phyloP scores from a whole-genome alignment of 208 protist species.

The Trypanosoma caninum region DNA sequence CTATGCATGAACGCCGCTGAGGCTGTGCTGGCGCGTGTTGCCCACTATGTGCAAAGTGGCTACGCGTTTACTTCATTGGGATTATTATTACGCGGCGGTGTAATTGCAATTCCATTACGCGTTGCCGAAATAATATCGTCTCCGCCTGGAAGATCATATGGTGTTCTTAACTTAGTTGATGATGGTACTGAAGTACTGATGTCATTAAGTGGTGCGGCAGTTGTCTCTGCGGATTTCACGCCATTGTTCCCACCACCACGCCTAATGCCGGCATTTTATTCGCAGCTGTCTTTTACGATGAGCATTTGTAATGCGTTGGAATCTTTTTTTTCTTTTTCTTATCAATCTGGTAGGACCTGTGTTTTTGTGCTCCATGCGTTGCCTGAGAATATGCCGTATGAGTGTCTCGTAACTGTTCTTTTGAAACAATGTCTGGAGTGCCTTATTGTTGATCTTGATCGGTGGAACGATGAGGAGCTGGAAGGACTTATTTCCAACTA shows the following conservation, averaged over 20 bases:
- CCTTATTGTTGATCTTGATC: slow-evolving; percentile 39
- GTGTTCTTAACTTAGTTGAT: slow-evolving; percentile 5
- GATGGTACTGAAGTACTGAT: slow-evolving; percentile 30
- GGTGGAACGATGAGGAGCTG: slow-evolving; percentile 35
- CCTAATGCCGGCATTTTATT: not conserved
- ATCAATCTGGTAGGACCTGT: not conserved
- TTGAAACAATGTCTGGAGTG: slow-evolving; percentile 34
- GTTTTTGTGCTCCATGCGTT: slow-evolving; percentile 68
- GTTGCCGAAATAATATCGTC: slow-evolving; percentile 27
- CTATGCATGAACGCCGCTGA: slow-evolving; percentile 3
- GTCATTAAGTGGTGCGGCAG: slow-evolving; percentile 30
- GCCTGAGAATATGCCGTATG: slow-evolving; percentile 56
- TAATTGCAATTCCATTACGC: slow-evolving; percentile 39
- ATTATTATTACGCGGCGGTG: slow-evolving; percentile 1
- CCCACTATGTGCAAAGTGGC: slow-evolving; percentile 13
- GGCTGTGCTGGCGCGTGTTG: slow-evolving; percentile 20
- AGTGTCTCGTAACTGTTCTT: slow-evolving; percentile 42
- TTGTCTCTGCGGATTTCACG: slow-evolving; percentile 27
- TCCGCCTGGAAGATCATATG: slow-evolving; percentile 10
- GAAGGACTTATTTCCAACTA: slow-evolving; percentile 33
- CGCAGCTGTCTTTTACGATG: slow-evolving; percentile 13
- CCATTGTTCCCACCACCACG: slow-evolving; percentile 40
- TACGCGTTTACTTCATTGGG: not conserved
- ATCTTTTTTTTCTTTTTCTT: not conserved
- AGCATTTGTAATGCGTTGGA: slow-evolving; percentile 11